These are phyloP conservation scores for Monilinia vaccinii-corymbosi DNA, from an alignment of 2,329 filamentous ascomycete genomes.

Conservation along the genomic window DNA sequence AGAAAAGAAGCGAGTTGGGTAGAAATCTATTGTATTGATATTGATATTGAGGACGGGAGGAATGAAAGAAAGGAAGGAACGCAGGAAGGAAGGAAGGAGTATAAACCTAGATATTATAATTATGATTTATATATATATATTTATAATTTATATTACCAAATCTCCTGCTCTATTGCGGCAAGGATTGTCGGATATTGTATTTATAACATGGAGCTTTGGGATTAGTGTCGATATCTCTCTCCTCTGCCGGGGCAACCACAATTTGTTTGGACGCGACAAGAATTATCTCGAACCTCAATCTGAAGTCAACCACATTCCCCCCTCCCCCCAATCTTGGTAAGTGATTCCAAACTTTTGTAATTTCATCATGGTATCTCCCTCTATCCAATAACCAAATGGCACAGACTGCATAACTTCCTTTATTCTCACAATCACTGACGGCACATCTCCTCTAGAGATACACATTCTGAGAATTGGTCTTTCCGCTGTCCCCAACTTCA, in stretches of 20 bases:
- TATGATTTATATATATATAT: too few species aligned
- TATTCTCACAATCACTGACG: conserved; percentile 9
- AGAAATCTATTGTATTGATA: too few species aligned
- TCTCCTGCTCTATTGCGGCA: background rate
- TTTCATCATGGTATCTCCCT: background rate
- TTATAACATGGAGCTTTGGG: background rate
- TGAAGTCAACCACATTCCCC: conserved; percentile 1
- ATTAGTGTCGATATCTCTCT: background rate
- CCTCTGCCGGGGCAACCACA: conserved; percentile 7
- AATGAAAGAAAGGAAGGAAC: too few species aligned
- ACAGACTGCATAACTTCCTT: conserved; percentile 3
- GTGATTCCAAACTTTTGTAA: conserved; percentile 1
- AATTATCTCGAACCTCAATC: conserved; percentile 3
- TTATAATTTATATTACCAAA: too few species aligned
- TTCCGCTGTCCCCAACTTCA: conserved; percentile 1
- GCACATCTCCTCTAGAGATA: conserved; percentile 16
- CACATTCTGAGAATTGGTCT: conserved; percentile 8
- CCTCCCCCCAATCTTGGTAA: background rate
- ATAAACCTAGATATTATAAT: too few species aligned
- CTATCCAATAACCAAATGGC: background rate
- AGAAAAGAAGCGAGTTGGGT: too few species aligned
- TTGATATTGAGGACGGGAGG: too few species aligned
- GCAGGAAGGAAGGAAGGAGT: too few species aligned
- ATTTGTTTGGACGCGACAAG: conserved; percentile 10
- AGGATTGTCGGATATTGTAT: background rate